Evolutionary conservation across 2,329 filamentous ascomycete genomes (phyloP), one percentile per base, ranked within the genome.

Genomic region (Myotisia sp.): DNA sequence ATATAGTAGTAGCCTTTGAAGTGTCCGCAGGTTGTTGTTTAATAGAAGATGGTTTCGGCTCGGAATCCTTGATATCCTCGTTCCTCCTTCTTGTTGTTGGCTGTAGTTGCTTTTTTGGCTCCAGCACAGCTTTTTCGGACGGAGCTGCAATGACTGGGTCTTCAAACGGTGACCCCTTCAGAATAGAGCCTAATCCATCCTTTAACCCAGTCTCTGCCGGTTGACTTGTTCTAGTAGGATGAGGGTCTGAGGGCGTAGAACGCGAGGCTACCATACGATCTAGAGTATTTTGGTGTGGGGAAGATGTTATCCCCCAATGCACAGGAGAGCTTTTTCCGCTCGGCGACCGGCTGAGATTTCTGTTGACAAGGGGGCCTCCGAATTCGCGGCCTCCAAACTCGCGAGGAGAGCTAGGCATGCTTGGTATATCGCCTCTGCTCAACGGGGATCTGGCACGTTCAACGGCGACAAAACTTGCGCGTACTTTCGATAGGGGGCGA

Each of bases 381-480:
- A 54, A 34, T 46, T 46, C 12, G 46, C 28, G 26, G 54, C 54
- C 40, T 47, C 54, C 20, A 51, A 49, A 33, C 54, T 55, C 37
- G 51, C 56, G 29, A 19, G 53, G 56, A 23, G 47, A 51, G 10
- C 36, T 31, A 1, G 39, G 24, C 30, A 21, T 26, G 18, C 39
- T 36, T 19, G 22, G 32, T 19, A 27, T 18, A 13, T 35, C 39
- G n/a, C n/a, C n/a, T n/a, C n/a, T n/a, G n/a, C n/a, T n/a, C n/a
- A n/a, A n/a, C n/a, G n/a, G n/a, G n/a, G n/a, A n/a, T n/a, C n/a
- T n/a, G n/a, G n/a, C n/a, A 31, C 58, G 56, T 50, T 84, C 78
- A 29, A 86, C 69, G 12, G 78, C 71, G 34, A 86, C 70, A 52
- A 86, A 86, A 52, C 65, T 81, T 23, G 79, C 79, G 44, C 79